Conservation (phyloP, 2,329 filamentous ascomycete species). For the Helminthosporium solani region DNA sequence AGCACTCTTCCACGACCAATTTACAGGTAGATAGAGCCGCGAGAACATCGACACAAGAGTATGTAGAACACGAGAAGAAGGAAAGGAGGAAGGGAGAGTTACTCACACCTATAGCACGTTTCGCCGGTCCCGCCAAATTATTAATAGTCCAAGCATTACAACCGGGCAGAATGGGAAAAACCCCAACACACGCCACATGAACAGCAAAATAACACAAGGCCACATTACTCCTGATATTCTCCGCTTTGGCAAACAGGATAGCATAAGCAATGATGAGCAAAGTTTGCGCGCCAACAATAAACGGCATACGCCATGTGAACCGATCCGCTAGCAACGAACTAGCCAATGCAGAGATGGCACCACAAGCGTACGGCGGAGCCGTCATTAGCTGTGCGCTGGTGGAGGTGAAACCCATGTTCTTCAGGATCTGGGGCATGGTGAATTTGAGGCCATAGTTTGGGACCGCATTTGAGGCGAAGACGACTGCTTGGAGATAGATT, state of each 20-base stretch:
- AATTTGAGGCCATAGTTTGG: constrained; percentile 36
- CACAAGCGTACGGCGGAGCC: constrained; percentile 26
- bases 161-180: constrained; percentile 37
- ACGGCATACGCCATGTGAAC: constrained; percentile 29
- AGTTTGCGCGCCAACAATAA: constrained; percentile 33
- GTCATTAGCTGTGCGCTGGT: constrained; percentile 34
- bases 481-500: constrained; percentile 33
- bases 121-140: constrained; percentile 31
- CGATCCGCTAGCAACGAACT: constrained; percentile 26
- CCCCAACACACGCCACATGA: constrained; percentile 46
- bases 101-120: constrained; percentile 34
- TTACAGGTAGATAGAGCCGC: too few species aligned
- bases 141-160: constrained; percentile 34
- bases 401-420: constrained; percentile 31
- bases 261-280: constrained; percentile 33
- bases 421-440: constrained; percentile 28
- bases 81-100: too few species aligned
- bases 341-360: constrained; percentile 25
- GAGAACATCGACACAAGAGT: too few species aligned
- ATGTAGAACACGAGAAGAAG: constrained; percentile 35
- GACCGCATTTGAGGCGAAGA: constrained; percentile 25
- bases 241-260: constrained; percentile 44
- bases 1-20: too few species aligned
- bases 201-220: constrained; percentile 49
- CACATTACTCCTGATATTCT: constrained; percentile 42